A percentile compares a stretch with the other conserved stretches of the same genome.
Conservation (phyloP, 2,329 filamentous ascomycete genomes). For the Lecanicillium sp. region DNA sequence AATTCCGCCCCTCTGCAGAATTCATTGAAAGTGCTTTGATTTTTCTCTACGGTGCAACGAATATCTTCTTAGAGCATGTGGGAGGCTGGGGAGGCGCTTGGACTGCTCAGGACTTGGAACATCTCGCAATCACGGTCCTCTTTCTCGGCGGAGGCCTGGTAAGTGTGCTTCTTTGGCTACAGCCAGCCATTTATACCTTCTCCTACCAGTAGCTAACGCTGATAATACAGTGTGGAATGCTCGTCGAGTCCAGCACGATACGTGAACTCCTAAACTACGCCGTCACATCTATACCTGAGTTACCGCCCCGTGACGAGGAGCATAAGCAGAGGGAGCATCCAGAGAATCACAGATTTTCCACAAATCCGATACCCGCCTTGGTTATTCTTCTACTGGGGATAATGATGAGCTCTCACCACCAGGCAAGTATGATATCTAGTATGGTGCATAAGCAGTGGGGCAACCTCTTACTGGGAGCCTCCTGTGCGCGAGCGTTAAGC, state of each 20-base stretch:
- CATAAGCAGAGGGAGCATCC: constrained; percentile 47
- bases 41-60: constrained; percentile 80
- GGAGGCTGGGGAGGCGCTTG: constrained; percentile 63
- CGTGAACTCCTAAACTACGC: constrained; percentile 58
- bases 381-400: constrained; percentile 81
- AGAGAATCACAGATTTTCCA: constrained; percentile 61
- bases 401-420: constrained; percentile 94
- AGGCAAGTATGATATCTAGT: constrained; percentile 71
- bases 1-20: constrained; percentile 72
- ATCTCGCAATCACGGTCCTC: constrained; percentile 84
- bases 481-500: constrained; percentile 68
- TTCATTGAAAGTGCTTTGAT: constrained; percentile 87
- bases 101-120: constrained; percentile 77
- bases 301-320: constrained; percentile 34
- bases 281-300: constrained; percentile 27
- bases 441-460: constrained; percentile 97
- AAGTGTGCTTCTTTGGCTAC: constrained; percentile 25
- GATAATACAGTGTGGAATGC: constrained; percentile 60
- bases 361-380: constrained; percentile 83
- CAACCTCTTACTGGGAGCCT: constrained; percentile 70
- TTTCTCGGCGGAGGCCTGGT: constrained; percentile 90
- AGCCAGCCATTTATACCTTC: too few species aligned
- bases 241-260: constrained; percentile 68
- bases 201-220: neutral
- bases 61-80: constrained; percentile 89